Evolutionary conservation across 2,329 filamentous ascomycete species (phyloP).

Genomic region (Pestalotiopsis sp.): DNA sequence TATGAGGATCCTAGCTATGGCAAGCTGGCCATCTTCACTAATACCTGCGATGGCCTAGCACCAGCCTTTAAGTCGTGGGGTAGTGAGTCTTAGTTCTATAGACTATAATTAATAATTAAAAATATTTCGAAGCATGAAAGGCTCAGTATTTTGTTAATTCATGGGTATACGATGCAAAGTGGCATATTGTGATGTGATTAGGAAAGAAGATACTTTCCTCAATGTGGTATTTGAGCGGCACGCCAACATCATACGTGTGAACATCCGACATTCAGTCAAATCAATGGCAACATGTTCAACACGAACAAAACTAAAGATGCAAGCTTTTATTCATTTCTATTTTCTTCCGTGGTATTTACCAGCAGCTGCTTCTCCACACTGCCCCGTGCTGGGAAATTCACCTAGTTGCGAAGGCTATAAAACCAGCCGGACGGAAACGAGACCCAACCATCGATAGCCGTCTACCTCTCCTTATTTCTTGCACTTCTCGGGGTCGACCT

Average conservation of each 20-base stretch:
- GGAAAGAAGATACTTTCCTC: no score
- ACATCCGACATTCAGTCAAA: no score
- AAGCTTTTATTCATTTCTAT: not conserved
- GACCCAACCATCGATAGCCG: not conserved
- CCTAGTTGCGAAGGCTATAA: not conserved
- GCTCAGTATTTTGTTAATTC: no score
- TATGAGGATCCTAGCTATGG: not conserved
- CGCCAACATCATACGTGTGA: no score
- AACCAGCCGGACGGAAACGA: not conserved
- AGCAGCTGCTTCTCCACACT: not conserved
- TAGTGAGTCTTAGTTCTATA: not conserved
- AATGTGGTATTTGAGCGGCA: no score
- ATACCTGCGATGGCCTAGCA: not conserved
- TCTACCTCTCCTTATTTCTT: not conserved
- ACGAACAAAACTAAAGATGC: no score
- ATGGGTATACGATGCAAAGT: no score
- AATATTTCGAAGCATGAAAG: not conserved
- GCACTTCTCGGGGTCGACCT: not conserved
- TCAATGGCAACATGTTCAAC: no score
- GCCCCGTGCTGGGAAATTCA: not conserved
- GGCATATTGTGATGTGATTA: no score
- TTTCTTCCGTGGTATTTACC: not conserved
- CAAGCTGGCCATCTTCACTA: not conserved
- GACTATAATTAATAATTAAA: not conserved
- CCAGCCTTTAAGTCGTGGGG: not conserved